Evolutionary conservation across 1,284 basidiomycete genomes (phyloP), one percentile per base, ranked within the genome.

Genomic region (Fomitopsis betulina): DNA sequence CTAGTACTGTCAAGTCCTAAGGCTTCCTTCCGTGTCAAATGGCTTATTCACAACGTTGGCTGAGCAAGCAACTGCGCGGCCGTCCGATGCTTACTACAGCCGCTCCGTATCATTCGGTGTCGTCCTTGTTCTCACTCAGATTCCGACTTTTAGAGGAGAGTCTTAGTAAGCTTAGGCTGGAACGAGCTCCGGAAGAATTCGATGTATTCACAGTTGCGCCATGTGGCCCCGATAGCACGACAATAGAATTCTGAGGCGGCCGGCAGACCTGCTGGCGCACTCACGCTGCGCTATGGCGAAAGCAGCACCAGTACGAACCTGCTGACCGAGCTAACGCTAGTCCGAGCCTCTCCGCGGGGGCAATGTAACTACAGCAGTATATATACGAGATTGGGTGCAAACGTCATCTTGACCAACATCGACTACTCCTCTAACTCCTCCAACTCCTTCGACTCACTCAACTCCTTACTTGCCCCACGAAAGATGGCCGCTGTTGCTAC

Each of bases 401-500:
- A 42, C 30, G 54, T 23, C 39, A 47, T 19, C 23, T 42, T 43
- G n/a, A 45, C 19, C 54, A 30, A 4, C 21, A 43, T 19, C 39
- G 8, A 23, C 1, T 30, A 37, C 19, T 38, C 21, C 13, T 40
- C 4, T 7, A 38, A 50, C 27, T 10, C 9, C 15, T 32, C 12
- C 8, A 35, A 33, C n/a, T 25, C 33, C 23, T 25, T 5, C 21
- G 10, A 50, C 47, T 10, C 3, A 21, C 27, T 25, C 10, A 7
- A 9, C 23, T 50, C 21, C 15, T 25, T 39, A 38, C 21, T 33
- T n/a, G 38, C 21, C 19, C 5, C n/a, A 49, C 33, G 19, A 21
- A 35, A 33, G 10, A 72, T 73, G 70, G 67, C 68, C 43, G 61
- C 68, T 30, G 64, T 68, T 40, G 65, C 64, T 52, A 64, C 67